Base-by-base conservation (phyloP, 208 protist species). In the Trypanosoma cruzi region DNA sequence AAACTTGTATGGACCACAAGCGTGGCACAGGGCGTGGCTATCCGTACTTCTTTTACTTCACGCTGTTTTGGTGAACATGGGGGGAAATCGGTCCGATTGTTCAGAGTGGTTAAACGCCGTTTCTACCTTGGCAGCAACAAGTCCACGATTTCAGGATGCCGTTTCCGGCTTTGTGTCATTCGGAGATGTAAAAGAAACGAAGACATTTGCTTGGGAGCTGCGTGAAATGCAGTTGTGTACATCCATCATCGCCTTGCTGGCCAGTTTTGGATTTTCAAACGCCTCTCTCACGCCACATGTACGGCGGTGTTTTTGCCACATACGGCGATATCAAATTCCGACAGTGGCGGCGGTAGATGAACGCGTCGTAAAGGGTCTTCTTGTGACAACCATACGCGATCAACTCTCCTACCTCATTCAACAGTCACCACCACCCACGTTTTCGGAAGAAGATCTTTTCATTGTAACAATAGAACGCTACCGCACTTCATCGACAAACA, bases 1-100 rank as follows among this genome's bases (percentile, higher is more conserved):
- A 20, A 73, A 84, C 28, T 31, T 61, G 4, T 76, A 88, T 58
- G 52, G 48, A 24, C 79, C 71, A 20, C 79, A 86, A 29, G 50
- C 71, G 7, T 93, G 81, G 87, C 85, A 85, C 57, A 56, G 64
- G 4, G 82, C 74, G 69, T 93, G 87, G 87, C 18, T 82, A 20
- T 78, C 81, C 2, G 29, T 87, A 32, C 75, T 93, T 69, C 76
- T 77, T 58, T 42, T 79, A 44, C 58, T 90, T 29, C 75, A 74
- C 10, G 58, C 59, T 5, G 37, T 70, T 22, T 49, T 82, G 26
- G 40, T 75, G 14, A 64, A 42, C 56, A 24, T 44, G 24, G 60
- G 56, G 6, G 69, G 49, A n/a, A 58, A 64, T 32, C 66, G 57
- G 0, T 49, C 31, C 11, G 68, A 48, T 52, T 58, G 57, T 5